phyloP scores from a whole-genome alignment of 169 alveolate species.

The Plasmodium gaboni region DNA sequence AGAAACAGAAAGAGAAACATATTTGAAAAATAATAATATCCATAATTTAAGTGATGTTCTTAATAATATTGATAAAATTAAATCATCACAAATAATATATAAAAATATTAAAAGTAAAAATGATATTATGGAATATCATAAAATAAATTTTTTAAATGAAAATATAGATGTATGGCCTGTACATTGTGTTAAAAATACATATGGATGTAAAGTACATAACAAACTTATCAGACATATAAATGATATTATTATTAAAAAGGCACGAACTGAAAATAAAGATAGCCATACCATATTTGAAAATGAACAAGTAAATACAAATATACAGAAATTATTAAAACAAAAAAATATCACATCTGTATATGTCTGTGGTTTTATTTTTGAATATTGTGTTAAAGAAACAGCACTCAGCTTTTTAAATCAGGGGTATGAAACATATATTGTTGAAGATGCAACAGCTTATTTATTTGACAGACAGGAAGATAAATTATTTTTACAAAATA shows the following conservation, averaged over 20 bases:
- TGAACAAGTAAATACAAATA: not conserved
- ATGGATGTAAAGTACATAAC: slow-evolving; percentile 51
- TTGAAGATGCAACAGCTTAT: slow-evolving; percentile 75
- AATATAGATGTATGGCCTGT: slow-evolving; percentile 69
- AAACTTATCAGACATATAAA: slow-evolving; percentile 45
- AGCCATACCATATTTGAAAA: slow-evolving; percentile 65
- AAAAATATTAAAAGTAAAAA: slow-evolving; percentile 29
- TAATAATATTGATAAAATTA: slow-evolving; percentile 26
- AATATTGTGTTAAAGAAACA: slow-evolving; percentile 66
- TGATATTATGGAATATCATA: slow-evolving; percentile 53
- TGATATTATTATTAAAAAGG: slow-evolving; percentile 65
- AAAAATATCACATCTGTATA: slow-evolving; percentile 42
- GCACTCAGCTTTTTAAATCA: slow-evolving; percentile 36
- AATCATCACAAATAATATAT: slow-evolving; percentile 19
- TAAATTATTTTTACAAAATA: slow-evolving; percentile 16
- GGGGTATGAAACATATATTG: slow-evolving; percentile 53
- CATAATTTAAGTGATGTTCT: slow-evolving; percentile 36
- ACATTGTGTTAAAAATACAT: slow-evolving; percentile 58
- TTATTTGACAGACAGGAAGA: slow-evolving; percentile 23
- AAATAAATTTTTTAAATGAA: slow-evolving; percentile 37
- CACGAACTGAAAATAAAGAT: slow-evolving; percentile 24
- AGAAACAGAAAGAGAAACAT: not conserved
- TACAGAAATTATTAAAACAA: slow-evolving; percentile 16
- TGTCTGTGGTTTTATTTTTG: slow-evolving; percentile 66
- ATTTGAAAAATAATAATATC: slow-evolving; percentile 27